These are phyloP conservation scores for Ophiostoma australiae DNA, from an alignment of 2,329 filamentous ascomycete genomes.

Conservation along the genomic window DNA sequence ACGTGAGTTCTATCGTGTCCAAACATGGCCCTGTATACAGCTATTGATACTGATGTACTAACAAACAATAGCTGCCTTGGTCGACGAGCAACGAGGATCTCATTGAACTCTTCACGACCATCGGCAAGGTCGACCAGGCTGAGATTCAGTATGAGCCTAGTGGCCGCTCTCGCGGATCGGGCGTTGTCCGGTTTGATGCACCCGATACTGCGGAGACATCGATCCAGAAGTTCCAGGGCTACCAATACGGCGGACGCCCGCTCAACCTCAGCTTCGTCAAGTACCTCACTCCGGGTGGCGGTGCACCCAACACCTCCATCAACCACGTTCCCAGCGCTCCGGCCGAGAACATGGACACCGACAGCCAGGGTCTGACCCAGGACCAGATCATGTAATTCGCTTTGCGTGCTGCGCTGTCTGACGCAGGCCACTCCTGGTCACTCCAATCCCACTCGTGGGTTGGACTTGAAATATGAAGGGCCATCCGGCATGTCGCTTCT, in stretches of 20 bases:
- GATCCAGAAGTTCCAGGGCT: slow-evolving; percentile 95
- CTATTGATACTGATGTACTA: slow-evolving; percentile 29
- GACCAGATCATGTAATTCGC: slow-evolving; percentile 84
- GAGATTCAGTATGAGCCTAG: slow-evolving; percentile 98
- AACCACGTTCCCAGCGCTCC: not conserved
- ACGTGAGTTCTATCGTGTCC: slow-evolving; percentile 56
- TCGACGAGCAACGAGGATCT: slow-evolving; percentile 98
- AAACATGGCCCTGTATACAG: not conserved
- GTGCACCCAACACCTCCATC: slow-evolving; percentile 31
- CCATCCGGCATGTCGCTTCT: not conserved
- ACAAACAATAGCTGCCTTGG: slow-evolving; percentile 74
- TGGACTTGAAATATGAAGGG: not conserved
- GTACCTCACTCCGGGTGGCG: slow-evolving; percentile 63
- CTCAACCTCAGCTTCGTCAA: slow-evolving; percentile 91
- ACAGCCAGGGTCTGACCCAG: slow-evolving; percentile 76
- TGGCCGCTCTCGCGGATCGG: slow-evolving; percentile 87
- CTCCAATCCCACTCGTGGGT: not conserved
- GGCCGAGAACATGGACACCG: slow-evolving; percentile 77
- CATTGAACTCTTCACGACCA: slow-evolving; percentile 93
- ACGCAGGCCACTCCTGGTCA: not conserved
- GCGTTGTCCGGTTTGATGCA: slow-evolving; percentile 90
- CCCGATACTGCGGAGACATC: slow-evolving; percentile 83
- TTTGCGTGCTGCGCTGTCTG: not conserved
- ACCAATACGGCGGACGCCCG: slow-evolving; percentile 93
- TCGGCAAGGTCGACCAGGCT: slow-evolving; percentile 96